These are phyloP conservation scores for Crucibulum laeve DNA, from an alignment of 768 basidiomycete species.

Conservation along the genomic window DNA sequence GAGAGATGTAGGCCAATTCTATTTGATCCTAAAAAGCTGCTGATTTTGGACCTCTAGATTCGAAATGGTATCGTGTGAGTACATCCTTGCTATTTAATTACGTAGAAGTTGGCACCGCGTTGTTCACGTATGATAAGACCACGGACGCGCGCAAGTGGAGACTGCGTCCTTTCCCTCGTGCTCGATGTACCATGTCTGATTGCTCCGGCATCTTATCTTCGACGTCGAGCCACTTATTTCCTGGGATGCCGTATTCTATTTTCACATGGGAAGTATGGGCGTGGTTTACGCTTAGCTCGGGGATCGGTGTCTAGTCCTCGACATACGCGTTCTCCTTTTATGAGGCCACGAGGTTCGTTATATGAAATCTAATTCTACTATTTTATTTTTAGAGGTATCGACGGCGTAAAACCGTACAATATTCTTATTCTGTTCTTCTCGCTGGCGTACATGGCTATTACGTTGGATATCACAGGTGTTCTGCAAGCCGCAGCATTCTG, in stretches of 20 bases:
- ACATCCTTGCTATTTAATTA: not conserved
- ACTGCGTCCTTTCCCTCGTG: too few relatives aligned
- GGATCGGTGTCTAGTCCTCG: too few relatives aligned
- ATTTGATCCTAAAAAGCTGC: not conserved
- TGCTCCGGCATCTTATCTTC: too few relatives aligned
- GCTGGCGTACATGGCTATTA: slow-evolving; percentile 81
- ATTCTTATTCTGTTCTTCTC: slow-evolving; percentile 84
- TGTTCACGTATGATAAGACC: not conserved
- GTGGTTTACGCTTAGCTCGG: too few relatives aligned
- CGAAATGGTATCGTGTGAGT: slow-evolving; percentile 59
- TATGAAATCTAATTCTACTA: not conserved
- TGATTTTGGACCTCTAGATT: slow-evolving; percentile 24
- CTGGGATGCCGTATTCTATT: too few relatives aligned
- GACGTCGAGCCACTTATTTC: too few relatives aligned
- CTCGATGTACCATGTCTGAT: too few relatives aligned
- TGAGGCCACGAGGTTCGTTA: not conserved
- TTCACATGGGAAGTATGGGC: too few relatives aligned
- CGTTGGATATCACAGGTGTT: slow-evolving; percentile 77
- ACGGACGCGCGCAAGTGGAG: not conserved
- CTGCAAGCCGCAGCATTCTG: slow-evolving; percentile 75
- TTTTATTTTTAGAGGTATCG: slow-evolving; percentile 18
- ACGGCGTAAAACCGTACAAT: slow-evolving; percentile 76
- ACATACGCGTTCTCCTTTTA: not conserved
- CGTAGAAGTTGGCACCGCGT: not conserved
- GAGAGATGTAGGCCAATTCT: slow-evolving; percentile 10